These are phyloP conservation scores for Jatropha curcas DNA, from an alignment of 345 rosid genomes.

Conservation along the genomic window DNA sequence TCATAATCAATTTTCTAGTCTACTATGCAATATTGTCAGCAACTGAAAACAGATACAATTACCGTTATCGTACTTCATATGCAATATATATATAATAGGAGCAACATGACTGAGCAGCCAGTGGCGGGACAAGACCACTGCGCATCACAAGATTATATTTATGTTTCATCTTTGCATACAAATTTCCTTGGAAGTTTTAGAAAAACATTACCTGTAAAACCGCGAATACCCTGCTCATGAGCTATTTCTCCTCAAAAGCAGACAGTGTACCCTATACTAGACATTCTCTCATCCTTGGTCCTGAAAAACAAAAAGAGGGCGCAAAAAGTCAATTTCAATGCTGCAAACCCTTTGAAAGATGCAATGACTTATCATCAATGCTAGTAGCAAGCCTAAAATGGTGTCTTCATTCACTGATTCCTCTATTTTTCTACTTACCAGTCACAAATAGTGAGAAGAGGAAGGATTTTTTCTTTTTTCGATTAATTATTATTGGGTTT, in stretches of 20 bases:
- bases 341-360: not conserved
- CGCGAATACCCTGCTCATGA: conserved; percentile 79
- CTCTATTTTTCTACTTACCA: not conserved
- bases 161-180: not conserved
- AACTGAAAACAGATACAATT: not conserved
- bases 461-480: not conserved
- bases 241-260: conserved; percentile 82
- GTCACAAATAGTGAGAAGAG: not conserved
- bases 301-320: conserved; percentile 37
- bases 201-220: conserved; percentile 64
- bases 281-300: conserved; percentile 74
- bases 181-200: too few relatives aligned
- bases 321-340: conserved; percentile 4
- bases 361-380: not conserved
- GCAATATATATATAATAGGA: too few relatives aligned
- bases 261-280: conserved; percentile 70
- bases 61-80: conserved; percentile 77
- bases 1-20: not conserved
- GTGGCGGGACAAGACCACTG: conserved; percentile 87
- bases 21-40: not conserved
- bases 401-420: too few relatives aligned
- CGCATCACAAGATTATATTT: conserved; percentile 10
- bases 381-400: not conserved
- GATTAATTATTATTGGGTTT: too few relatives aligned
- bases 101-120: conserved; percentile 98